Conservation (phyloP, 208 protist genomes). For the Histomonas meleagridis region DNA sequence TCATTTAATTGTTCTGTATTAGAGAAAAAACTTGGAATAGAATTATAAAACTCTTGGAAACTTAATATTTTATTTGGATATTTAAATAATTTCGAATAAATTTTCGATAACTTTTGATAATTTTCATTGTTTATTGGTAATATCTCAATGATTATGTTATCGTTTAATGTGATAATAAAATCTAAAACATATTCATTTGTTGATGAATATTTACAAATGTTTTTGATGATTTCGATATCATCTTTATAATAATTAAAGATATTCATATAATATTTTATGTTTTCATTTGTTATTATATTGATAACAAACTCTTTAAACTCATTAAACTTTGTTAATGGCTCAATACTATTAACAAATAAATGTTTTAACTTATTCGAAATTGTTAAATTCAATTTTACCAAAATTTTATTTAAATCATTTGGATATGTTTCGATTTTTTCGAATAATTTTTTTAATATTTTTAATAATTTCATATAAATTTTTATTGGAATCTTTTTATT, state of each 20-base stretch:
- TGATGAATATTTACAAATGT: background rate
- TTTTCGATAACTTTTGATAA: background rate
- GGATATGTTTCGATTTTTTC: background rate
- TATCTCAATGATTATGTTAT: background rate
- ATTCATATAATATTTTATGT: background rate
- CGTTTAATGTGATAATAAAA: background rate
- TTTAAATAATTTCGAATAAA: background rate
- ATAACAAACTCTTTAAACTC: background rate
- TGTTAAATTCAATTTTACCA: background rate
- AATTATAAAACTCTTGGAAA: background rate
- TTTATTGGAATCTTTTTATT: background rate
- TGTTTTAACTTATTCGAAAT: background rate
- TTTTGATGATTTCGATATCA: background rate
- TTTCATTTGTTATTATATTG: background rate
- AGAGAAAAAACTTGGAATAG: background rate
- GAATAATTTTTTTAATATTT: background rate
- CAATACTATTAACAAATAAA: background rate
- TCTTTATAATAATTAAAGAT: background rate
- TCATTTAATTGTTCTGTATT: background rate
- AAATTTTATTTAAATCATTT: background rate
- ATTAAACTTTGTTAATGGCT: background rate
- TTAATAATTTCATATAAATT: background rate
- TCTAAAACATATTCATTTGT: background rate
- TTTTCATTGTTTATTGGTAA: background rate
- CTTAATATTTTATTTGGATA: background rate